Evolutionary conservation across 306 rosid genomes (phyloP), one percentile per base, ranked within the genome.

Genomic region (Cicer bijugum): DNA sequence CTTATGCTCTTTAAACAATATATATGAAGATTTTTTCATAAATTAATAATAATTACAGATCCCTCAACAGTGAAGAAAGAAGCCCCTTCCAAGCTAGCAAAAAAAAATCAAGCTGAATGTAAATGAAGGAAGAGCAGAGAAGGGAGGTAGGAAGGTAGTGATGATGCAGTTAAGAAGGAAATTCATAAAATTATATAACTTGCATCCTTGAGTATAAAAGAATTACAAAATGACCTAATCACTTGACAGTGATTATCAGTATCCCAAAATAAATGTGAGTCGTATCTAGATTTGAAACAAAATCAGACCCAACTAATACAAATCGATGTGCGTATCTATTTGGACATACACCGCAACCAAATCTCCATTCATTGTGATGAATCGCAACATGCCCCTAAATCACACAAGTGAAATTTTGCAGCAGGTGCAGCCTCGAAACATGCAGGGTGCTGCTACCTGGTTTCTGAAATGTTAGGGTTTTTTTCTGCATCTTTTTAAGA

Each of bases 101-200:
- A 69, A 45, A 37, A 60, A 20, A 82, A 37, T 67, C 73, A 37
- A 73, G 65, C 59, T 20, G 40, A 77, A 45, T 4, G 67, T 10
- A 73, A 50, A 72, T 16, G 15, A 56, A 11, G 60, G 69, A 4
- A 35, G 44, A 1, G 8, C 43, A 59, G 61, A 50, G 28, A 69
- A 59, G 62, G 71, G 7, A 7, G 43, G 12, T 19, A 9, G 58
- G 37, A 51, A 67, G 67, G 14, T 48, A 67, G 72, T 23, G 67
- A 50, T 2, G 42, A 56, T 44, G 1, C 35, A 14, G 5, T 67
- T 47, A 42, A 11, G 61, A 80, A 50, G 53, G 37, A 68, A 81
- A 69, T 17, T 33, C 64, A 72, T 51, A 42, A 47, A 23, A 67
- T n/a, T 2, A 72, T 23, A 39, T 19, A 35, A 52, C 39, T 23